Conservation (phyloP, 2,329 filamentous ascomycete species). For the Plectosphaerella sp. region DNA sequence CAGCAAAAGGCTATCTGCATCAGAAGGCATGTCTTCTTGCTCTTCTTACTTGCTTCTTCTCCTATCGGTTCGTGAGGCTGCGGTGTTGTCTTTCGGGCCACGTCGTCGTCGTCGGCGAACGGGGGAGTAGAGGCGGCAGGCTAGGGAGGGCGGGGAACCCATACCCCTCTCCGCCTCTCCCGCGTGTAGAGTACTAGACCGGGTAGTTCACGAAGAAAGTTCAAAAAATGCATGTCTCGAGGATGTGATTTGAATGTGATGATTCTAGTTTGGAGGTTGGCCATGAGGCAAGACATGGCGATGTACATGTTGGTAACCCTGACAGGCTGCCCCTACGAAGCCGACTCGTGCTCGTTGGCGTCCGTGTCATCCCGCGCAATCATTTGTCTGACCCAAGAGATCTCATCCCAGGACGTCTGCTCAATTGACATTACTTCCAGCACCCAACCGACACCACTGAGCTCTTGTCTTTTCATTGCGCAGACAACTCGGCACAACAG, state of each 20-base stretch:
- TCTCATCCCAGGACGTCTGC: slow-evolving; percentile 9
- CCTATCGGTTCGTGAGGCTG: too few species aligned
- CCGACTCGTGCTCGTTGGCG: not conserved
- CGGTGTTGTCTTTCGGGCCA: too few species aligned
- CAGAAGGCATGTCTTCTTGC: not conserved
- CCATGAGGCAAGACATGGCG: not conserved
- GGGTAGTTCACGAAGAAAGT: not conserved
- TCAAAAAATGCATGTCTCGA: not conserved
- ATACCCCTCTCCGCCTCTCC: not conserved
- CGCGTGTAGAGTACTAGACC: not conserved
- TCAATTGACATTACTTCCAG: slow-evolving; percentile 7
- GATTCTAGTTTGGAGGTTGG: not conserved
- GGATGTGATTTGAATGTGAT: not conserved
- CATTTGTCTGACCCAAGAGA: slow-evolving; percentile 3
- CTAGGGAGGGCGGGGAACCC: not conserved
- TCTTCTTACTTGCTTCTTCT: not conserved
- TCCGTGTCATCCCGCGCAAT: slow-evolving; percentile 4
- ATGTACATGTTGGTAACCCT: too few species aligned
- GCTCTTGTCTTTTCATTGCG: not conserved
- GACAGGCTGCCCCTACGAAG: not conserved
- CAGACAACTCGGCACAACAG: slow-evolving; percentile 10
- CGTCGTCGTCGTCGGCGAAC: too few species aligned
- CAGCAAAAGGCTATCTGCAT: too few species aligned
- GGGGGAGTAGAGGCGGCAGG: too few species aligned
- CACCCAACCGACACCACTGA: slow-evolving; percentile 1